These are phyloP conservation scores for Mucor saturninus DNA, from an alignment of 371 early-diverging fungal genomes.

Conservation along the genomic window DNA sequence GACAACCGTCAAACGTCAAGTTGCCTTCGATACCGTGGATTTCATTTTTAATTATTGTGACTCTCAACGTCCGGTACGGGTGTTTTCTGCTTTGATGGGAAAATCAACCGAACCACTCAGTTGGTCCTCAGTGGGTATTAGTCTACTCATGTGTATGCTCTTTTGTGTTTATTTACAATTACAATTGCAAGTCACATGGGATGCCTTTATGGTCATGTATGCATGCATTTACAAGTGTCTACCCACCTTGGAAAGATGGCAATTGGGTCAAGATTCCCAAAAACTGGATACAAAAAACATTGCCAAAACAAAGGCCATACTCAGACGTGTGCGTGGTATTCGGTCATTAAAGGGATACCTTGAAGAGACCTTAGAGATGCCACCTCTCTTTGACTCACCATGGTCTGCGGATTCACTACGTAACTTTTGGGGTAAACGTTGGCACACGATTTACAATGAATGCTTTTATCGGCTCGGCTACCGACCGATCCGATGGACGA, in stretches of 20 bases:
- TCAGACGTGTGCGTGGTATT: constrained; percentile 17
- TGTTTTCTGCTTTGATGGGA: constrained; percentile 22
- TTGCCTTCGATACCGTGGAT: constrained; percentile 29
- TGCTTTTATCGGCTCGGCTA: constrained; percentile 45
- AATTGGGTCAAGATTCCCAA: constrained; percentile 12
- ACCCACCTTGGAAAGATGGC: constrained; percentile 31
- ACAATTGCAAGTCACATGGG: constrained; percentile 41
- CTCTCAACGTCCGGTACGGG: constrained; percentile 19
- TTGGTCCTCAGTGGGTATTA: constrained; percentile 10
- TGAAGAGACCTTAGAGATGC: constrained; percentile 39
- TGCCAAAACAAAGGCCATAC: constrained; percentile 19
- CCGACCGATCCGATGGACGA: constrained; percentile 28
- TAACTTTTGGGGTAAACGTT: constrained; percentile 47
- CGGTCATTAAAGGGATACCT: constrained; percentile 33
- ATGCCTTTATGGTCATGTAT: constrained; percentile 23
- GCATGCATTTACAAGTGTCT: constrained; percentile 22
- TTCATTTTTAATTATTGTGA: constrained; percentile 19
- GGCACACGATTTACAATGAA: constrained; percentile 49
- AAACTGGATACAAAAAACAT: constrained; percentile 15
- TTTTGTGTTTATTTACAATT: constrained; percentile 45
- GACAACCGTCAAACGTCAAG: constrained; percentile 18
- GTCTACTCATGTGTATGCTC: constrained; percentile 26
- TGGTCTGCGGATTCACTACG: constrained; percentile 42
- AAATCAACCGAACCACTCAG: constrained; percentile 9
- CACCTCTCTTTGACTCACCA: constrained; percentile 38